Base-by-base conservation (phyloP, 2,329 filamentous ascomycete species). In the Xylariaceae sp. region DNA sequence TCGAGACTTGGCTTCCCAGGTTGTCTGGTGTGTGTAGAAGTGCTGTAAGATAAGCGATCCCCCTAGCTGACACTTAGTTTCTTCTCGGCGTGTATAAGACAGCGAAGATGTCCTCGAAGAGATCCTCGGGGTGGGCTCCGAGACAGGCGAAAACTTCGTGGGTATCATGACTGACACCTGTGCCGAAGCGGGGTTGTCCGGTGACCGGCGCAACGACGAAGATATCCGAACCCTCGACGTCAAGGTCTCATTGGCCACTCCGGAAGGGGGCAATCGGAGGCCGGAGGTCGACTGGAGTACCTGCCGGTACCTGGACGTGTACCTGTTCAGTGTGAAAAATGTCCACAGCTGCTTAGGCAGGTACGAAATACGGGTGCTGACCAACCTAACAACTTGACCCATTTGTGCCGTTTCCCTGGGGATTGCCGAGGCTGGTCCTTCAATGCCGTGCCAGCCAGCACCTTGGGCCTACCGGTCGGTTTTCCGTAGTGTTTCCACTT, bases 181-280 rank as follows among this genome's bases (percentile, higher is more conserved):
- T 53, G 35, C 65, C 69, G 59, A 71, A 70, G 39, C 71, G 66
- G 8, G 66, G 68, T 44, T 65, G 61, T 45, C 71, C 70, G 10
- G 68, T 70, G 23, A 72, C 47, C 23, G 72, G 66, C 61, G 7
- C 37, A 42, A 42, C 9, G 37, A 42, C 23, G 23, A 30, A 30
- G 23, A 30, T 30, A 30, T 30, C 23, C 23, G 23, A 30, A 30
- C 37, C 8, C 37, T 42, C 11, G 37, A 42, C 37, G 37, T 42
- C 37, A 42, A 42, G 37, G 37, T 42, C 37, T 13, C 11, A 42
- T 42, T 42, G 37, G 37, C 37, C 37, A 9, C 37, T 42, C 37
- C 37, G 37, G 37, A 8, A 42, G 8, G 47, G 11, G 9, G 18
- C 30, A 11, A 30, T 30, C 37, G 37, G 37, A 42, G 37, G 37